Percentiles rank a stretch among this genome's conserved stretches.
Evolutionary conservation across 805 yeast genomes (phyloP).

Genomic region (Teunomyces tritomae): DNA sequence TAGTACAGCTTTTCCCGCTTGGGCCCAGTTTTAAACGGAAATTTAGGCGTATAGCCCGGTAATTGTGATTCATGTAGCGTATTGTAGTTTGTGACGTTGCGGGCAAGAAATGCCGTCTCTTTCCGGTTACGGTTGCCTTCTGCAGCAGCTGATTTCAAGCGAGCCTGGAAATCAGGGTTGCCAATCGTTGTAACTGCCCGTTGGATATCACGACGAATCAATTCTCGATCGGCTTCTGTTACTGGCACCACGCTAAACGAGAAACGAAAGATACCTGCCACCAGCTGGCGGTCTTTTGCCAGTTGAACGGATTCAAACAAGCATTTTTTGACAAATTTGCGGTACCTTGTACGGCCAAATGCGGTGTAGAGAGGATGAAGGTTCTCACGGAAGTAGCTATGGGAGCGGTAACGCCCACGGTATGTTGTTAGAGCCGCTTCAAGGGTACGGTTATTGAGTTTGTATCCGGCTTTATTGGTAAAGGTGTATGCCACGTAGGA

Average conservation of each 20-base stretch:
- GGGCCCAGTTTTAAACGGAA: constrained; percentile 35
- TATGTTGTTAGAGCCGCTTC: constrained; percentile 21
- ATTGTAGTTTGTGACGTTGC: constrained; percentile 1
- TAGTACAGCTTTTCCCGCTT: constrained; percentile 44
- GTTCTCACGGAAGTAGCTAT: constrained; percentile 21
- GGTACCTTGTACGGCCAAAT: constrained; percentile 23
- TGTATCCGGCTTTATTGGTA: constrained; percentile 25
- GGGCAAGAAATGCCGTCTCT: neutral
- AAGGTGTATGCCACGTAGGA: constrained; percentile 38
- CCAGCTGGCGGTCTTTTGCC: constrained; percentile 7
- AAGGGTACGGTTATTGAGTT: constrained; percentile 24
- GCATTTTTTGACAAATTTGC: constrained; percentile 17
- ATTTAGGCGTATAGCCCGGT: constrained; percentile 18
- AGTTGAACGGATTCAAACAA: constrained; percentile 9
- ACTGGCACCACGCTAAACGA: constrained; percentile 18
- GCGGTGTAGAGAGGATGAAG: constrained; percentile 34
- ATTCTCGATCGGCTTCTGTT: constrained; percentile 14
- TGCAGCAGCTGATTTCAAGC: neutral
- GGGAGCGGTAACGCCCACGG: constrained; percentile 24
- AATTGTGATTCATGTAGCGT: constrained; percentile 12
- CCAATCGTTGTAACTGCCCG: constrained; percentile 9
- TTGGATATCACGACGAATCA: constrained; percentile 10
- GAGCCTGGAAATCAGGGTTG: neutral
- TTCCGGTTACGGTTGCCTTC: constrained; percentile 2
- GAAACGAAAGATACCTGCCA: constrained; percentile 27